phyloP scores from a whole-genome alignment of 768 basidiomycete species.

The Boletus vinaceobasis region DNA sequence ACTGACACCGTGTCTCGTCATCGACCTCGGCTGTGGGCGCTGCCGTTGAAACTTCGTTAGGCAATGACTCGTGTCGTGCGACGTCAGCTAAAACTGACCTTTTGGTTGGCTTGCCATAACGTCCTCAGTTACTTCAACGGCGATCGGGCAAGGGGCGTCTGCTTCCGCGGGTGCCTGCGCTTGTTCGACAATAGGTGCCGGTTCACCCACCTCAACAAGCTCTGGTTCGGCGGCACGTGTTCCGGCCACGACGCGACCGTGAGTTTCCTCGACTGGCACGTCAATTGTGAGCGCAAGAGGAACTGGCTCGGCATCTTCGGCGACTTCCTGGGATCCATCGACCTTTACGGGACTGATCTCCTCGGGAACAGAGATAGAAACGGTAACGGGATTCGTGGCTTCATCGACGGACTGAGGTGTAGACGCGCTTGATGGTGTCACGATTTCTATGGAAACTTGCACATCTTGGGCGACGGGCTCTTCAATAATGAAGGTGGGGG shows the following conservation, averaged over 20 bases:
- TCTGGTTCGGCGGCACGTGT: background rate
- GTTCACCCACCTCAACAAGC: background rate
- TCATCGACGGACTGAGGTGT: slow-evolving; percentile 10
- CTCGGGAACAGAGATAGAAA: background rate
- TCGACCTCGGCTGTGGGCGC: background rate
- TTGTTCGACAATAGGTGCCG: background rate
- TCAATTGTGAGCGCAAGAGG: background rate
- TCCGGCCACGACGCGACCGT: background rate
- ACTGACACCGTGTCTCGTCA: background rate
- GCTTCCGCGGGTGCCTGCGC: background rate
- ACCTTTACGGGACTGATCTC: background rate
- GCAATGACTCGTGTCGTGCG: background rate
- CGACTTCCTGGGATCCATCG: background rate
- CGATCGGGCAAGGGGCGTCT: too few species aligned
- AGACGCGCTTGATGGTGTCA: background rate
- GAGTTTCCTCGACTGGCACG: background rate
- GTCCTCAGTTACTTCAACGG: background rate
- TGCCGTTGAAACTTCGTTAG: background rate
- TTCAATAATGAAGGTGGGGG: background rate
- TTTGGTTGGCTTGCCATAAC: background rate
- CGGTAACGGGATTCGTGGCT: background rate
- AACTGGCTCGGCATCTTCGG: background rate
- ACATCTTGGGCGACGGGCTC: background rate
- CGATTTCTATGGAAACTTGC: slow-evolving; percentile 2
- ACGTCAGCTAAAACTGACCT: background rate